Evolutionary conservation across 441 rosid genomes (phyloP), one percentile per base, ranked within the genome.

Genomic region (Mallotus repandus): DNA sequence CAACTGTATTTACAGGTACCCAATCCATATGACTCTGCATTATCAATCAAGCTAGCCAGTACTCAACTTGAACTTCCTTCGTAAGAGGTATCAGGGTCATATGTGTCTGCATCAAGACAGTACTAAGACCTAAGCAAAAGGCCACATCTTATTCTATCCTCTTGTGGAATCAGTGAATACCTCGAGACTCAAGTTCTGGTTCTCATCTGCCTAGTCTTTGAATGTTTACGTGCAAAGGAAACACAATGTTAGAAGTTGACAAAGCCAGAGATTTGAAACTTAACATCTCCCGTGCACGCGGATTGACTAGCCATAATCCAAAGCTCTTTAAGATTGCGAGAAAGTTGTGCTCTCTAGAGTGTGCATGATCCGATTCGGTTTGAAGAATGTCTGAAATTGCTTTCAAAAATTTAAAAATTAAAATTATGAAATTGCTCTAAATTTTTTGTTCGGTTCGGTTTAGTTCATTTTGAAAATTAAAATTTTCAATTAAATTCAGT

Each of bases 271-370:
- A 49, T 49, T 10, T 3, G 16, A 10, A 49, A 49, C 16, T 13
- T 49, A 10, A 8, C 53, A 43, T 29, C 32, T 29, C 32, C 32
- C 3, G 2, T 29, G 32, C 32, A 29, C 14, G 99, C 93, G 43
- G 89, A 76, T 75, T 93, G 98, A 78, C 98, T 90, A 7, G 90
- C 81, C 49, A 95, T 85, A 76, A 95, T 80, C 78, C 99, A 78
- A 15, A 95, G 91, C 83, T 93, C 98, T 86, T 88, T 93, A 67
- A 25, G 29, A 71, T 83, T 86, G 78, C 70, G 79, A 60, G 93
- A 86, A 76, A 93, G 82, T 66, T 83, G 86, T 25, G 29, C 29
- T 25, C 29, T 25, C 29, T 1, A 25, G 29, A 1, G 29, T 25
- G 29, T 25, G 29, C 29, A 25, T 1, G 1, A 1, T 25, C 29